Evolutionary conservation across 148 eudicot genomes (phyloP).

Genomic region (Heliamphora exappendiculata): DNA sequence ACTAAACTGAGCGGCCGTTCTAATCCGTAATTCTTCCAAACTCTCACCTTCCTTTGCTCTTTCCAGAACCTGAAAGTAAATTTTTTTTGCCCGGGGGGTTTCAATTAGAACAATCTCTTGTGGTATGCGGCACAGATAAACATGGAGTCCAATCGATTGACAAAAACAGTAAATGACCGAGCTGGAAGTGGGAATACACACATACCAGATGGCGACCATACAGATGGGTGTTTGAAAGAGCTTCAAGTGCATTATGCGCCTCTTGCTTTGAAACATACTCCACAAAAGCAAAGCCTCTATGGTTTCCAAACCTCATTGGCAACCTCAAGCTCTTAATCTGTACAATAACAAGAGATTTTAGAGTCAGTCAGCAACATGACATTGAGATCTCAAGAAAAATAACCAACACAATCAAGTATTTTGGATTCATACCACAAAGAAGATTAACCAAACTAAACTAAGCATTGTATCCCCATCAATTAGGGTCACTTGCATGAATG

Average conservation of each 20-base stretch:
- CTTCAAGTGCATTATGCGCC: conserved; percentile 78
- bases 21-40: conserved; percentile 75
- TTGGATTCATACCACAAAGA: no score
- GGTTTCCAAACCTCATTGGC: conserved; percentile 74
- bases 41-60: conserved; percentile 92
- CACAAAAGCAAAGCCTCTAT: conserved; percentile 94
- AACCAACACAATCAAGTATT: background rate
- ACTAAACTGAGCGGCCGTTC: conserved; percentile 80
- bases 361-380: background rate
- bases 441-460: no score
- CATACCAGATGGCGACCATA: conserved; percentile 97
- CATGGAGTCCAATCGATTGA: no score
- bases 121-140: background rate
- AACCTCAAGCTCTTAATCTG: conserved; percentile 84
- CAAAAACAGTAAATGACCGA: no score
- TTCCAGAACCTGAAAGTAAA: conserved; percentile 61
- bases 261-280: conserved; percentile 93
- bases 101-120: background rate
- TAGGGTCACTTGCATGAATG: no score
- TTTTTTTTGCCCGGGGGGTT: background rate
- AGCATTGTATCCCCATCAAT: no score
- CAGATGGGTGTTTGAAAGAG: conserved; percentile 82
- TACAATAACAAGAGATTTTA: background rate
- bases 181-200: background rate
- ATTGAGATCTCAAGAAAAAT: background rate